Evolutionary conservation across 805 yeast genomes (phyloP).

Genomic region (Saturnispora sanitii): DNA sequence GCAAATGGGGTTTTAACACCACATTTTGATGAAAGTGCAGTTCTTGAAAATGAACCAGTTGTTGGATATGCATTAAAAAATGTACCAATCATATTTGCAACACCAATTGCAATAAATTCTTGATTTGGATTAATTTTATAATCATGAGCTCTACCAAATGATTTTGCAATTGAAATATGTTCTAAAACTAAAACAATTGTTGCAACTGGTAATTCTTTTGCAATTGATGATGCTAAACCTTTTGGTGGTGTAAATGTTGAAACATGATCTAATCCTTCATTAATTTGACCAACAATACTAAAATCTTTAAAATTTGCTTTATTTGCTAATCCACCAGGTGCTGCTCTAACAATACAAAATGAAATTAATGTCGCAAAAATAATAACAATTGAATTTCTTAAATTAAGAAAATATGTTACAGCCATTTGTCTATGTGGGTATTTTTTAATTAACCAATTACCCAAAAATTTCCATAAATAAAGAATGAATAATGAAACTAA

Average conservation of each 20-base stretch:
- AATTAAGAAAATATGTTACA: conserved; percentile 63
- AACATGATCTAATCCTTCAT: conserved; percentile 69
- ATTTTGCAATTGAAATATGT: conserved; percentile 88
- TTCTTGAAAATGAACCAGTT: conserved; percentile 91
- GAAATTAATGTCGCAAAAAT: conserved; percentile 76
- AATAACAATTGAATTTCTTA: conserved; percentile 75
- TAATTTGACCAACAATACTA: conserved; percentile 64
- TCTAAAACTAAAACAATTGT: conserved; percentile 74
- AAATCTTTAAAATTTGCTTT: conserved; percentile 29
- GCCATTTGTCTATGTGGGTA: conserved; percentile 44
- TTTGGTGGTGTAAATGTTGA: conserved; percentile 61
- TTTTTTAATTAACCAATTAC: conserved; percentile 51
- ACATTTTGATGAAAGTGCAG: conserved; percentile 90
- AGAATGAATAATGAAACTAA: conserved; percentile 63
- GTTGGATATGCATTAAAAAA: conserved; percentile 92
- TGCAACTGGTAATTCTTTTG: conserved; percentile 77
- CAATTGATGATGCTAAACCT: conserved; percentile 50
- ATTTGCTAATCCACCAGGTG: conserved; percentile 20
- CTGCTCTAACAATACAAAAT: conserved; percentile 56
- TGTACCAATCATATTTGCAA: conserved; percentile 81
- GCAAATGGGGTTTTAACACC: conserved; percentile 93
- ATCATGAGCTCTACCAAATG: conserved; percentile 87
- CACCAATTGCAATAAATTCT: conserved; percentile 89
- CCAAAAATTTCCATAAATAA: conserved; percentile 57
- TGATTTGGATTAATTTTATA: conserved; percentile 89